These are phyloP conservation scores for Apiotrichum mycotoxinovorans DNA, from an alignment of 1,284 basidiomycete genomes.

Conservation along the genomic window DNA sequence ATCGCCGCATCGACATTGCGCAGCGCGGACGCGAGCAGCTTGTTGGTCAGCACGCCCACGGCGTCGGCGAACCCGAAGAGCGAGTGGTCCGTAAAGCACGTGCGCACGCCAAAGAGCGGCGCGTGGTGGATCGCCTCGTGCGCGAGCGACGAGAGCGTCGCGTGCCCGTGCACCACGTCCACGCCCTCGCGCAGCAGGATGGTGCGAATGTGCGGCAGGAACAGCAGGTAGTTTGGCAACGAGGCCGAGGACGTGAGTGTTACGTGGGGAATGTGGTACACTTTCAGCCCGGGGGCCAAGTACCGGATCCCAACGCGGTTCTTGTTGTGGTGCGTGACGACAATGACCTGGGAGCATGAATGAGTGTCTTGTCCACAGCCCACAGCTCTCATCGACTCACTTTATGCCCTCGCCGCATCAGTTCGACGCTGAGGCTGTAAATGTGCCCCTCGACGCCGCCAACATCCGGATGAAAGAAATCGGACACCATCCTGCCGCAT, in stretches of 20 bases:
- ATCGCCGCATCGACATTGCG: slow-evolving; percentile 90
- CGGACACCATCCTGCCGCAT: slow-evolving; percentile 69
- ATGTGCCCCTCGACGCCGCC: slow-evolving; percentile 98
- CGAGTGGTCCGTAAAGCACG: slow-evolving; percentile 95
- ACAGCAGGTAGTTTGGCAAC: slow-evolving; percentile 88
- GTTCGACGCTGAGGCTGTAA: slow-evolving; percentile 81
- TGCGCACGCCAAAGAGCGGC: slow-evolving; percentile 65
- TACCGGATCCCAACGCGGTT: slow-evolving; percentile 84
- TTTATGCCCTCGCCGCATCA: slow-evolving; percentile 81
- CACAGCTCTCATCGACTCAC: slow-evolving; percentile 51
- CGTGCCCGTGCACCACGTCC: slow-evolving; percentile 86
- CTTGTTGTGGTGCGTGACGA: slow-evolving; percentile 88
- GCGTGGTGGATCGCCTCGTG: slow-evolving; percentile 91
- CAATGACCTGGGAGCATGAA: slow-evolving; percentile 65
- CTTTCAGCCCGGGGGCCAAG: slow-evolving; percentile 70
- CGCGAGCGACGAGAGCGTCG: slow-evolving; percentile 79
- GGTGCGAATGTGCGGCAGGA: slow-evolving; percentile 82
- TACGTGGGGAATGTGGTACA: slow-evolving; percentile 88
- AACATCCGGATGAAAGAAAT: slow-evolving; percentile 93
- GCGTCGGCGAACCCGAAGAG: slow-evolving; percentile 95
- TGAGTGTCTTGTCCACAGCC: background rate
- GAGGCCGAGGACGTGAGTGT: slow-evolving; percentile 87
- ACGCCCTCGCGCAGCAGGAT: slow-evolving; percentile 86
- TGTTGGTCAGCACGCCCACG: slow-evolving; percentile 94
- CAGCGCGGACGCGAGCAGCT: slow-evolving; percentile 79